These are phyloP conservation scores for Chrysochromulina parva DNA, from an alignment of 78 protist species.

Conservation along the genomic window DNA sequence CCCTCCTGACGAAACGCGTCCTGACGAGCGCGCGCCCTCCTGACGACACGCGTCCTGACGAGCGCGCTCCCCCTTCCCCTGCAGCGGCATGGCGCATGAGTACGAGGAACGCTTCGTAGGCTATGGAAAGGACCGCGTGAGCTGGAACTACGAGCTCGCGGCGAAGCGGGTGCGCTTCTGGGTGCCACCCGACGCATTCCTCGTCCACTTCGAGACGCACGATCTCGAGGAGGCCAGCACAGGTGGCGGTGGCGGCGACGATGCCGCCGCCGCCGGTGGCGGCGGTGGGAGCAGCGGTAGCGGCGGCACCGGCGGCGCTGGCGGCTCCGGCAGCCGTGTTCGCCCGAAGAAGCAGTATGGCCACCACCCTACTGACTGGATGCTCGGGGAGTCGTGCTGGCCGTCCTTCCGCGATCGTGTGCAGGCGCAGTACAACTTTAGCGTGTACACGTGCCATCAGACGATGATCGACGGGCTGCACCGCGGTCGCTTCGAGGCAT, in stretches of 20 bases:
- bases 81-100: not conserved
- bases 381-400: not conserved
- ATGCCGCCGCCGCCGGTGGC: no score
- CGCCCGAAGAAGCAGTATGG: not conserved
- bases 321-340: no score
- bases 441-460: not conserved
- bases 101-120: conserved; percentile 20
- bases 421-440: not conserved
- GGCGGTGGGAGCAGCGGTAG: no score
- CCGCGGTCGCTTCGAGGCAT: not conserved
- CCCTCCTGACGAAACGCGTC: no score
- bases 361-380: not conserved
- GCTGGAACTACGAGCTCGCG: conserved; percentile 24
- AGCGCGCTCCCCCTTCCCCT: no score
- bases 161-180: not conserved
- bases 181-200: not conserved
- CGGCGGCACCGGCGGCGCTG: no score
- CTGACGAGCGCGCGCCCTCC: no score
- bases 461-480: not conserved
- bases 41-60: no score
- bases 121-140: conserved; percentile 11
- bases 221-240: no score
- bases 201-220: conserved; percentile 2
- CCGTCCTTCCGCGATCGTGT: not conserved
- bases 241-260: no score